Evolutionary conservation across 1,139 yeast species (phyloP), one percentile per base, ranked within the genome.

Genomic region (Sugiyamaella xylanicola): DNA sequence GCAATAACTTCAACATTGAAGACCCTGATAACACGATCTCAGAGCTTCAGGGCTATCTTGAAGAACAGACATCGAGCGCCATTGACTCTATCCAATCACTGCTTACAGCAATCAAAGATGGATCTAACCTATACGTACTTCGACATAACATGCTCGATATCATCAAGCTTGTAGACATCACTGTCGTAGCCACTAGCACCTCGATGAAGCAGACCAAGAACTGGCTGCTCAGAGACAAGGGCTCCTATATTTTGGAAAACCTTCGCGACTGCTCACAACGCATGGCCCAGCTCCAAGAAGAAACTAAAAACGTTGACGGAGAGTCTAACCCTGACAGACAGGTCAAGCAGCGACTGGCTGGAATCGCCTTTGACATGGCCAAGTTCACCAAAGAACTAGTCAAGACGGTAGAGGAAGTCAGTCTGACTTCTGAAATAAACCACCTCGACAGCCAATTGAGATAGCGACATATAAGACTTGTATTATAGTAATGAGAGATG

Each of bases 301-400:
- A 70, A 53, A 61, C 68, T 17, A 64, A 61, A 22, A 58, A 63
- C 29, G 74, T 79, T 59, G 79, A 77, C 49, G 90, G 84, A 61
- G 76, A 72, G 7, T 61, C 64, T 36, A 84, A 81, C 68, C 97
- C 97, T 3, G 96, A 91, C 69, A 88, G 92, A 70, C 87, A 87
- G 62, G 86, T 90, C 75, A 87, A 86, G 72, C 98, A 92, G 73
- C 81, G 97, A 63, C 81, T 93, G 62, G 98, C 98, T 0, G 98
- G 97, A 1, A 87, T 91, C 61, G 91, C 97, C 20, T 93, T 91
- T 74, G 98, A 93, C 69, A 89, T 92, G 75, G 97, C 97, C 48
- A 90, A 93, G 72, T 87, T 96, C 70, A 92, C 97, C 11, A 92
- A 92, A 70, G 98, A 92, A 71, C 80, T 92, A 69, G 98, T 92